A percentile compares a stretch with the other conserved stretches of the same genome.
These are phyloP conservation scores for Exophiala spinifera DNA, from an alignment of 2,329 filamentous ascomycete genomes.

Conservation along the genomic window DNA sequence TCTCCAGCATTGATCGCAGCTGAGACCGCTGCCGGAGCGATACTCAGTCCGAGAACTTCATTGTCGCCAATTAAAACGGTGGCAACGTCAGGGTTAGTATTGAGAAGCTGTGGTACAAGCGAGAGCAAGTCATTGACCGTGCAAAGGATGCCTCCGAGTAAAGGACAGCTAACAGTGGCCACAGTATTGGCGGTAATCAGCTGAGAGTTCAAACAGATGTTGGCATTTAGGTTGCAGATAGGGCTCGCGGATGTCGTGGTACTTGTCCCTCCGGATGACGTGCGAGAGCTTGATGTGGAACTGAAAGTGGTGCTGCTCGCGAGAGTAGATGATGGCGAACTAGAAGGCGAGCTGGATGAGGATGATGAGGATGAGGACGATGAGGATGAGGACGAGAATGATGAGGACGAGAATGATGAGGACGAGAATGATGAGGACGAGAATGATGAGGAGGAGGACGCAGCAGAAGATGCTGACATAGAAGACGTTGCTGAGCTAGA, in stretches of 20 bases:
- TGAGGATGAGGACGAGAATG: neutral
- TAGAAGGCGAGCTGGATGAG: neutral
- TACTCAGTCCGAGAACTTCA: conserved; percentile 5
- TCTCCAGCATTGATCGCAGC: conserved; percentile 4
- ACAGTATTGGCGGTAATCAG: conserved; percentile 1
- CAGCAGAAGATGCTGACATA: neutral
- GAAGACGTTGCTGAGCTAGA: too few relatives aligned
- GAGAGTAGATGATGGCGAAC: too few relatives aligned
- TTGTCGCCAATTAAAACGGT: conserved; percentile 5
- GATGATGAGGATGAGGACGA: neutral
- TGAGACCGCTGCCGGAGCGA: conserved; percentile 3
- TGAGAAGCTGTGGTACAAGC: conserved; percentile 2
- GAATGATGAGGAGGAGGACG: neutral
- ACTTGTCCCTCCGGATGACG: neutral
- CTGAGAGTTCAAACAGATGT: conserved; percentile 2
- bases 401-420: neutral
- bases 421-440: neutral
- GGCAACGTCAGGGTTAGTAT: neutral
- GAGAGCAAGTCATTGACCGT: conserved; percentile 6
- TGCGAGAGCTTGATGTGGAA: neutral
- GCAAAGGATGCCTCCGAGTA: conserved; percentile 3
- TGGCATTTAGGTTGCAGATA: neutral
- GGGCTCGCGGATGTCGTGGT: neutral
- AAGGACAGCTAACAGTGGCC: neutral
- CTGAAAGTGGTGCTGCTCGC: neutral